A percentile compares a stretch with the other conserved stretches of the same genome.
These are phyloP conservation scores for Fragaria nilgerrensis DNA, from an alignment of 306 rosid genomes.

Conservation along the genomic window DNA sequence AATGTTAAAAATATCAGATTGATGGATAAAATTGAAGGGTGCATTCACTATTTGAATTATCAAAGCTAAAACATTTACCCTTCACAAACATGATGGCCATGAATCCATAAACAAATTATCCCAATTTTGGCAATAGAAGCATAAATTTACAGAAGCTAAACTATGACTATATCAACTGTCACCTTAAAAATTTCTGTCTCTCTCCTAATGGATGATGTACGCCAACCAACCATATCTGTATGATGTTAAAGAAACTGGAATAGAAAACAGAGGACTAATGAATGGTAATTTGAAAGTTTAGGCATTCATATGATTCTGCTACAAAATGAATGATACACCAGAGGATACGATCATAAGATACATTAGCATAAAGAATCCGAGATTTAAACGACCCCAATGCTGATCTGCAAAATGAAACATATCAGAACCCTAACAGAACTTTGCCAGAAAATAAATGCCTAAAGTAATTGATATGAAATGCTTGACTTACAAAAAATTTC, in stretches of 20 bases:
- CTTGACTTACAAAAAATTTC: conserved; percentile 72
- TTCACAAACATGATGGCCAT: neutral
- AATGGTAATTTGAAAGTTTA: conserved; percentile 16
- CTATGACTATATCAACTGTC: neutral
- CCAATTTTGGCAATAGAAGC: neutral
- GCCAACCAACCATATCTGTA: conserved; percentile 99
- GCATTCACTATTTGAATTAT: neutral
- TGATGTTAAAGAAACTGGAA: conserved; percentile 41
- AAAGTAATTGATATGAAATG: neutral
- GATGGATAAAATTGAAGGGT: neutral
- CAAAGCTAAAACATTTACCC: neutral
- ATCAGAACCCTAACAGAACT: conserved; percentile 18
- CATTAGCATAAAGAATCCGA: conserved; percentile 82
- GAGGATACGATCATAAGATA: conserved; percentile 95
- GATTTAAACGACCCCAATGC: conserved; percentile 74
- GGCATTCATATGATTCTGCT: conserved; percentile 11
- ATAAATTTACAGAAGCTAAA: neutral
- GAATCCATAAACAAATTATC: neutral
- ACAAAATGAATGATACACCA: conserved; percentile 6
- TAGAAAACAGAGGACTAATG: conserved; percentile 18
- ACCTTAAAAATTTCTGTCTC: conserved; percentile 78
- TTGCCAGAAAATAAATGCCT: neutral
- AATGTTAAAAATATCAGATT: conserved; percentile 28
- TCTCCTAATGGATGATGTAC: conserved; percentile 95
- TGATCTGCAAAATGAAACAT: conserved; percentile 62